A percentile compares a stretch with the other conserved stretches of the same genome.
These are phyloP conservation scores for Fomitopsis pinicola DNA, from an alignment of 1,284 basidiomycete genomes.

Conservation along the genomic window DNA sequence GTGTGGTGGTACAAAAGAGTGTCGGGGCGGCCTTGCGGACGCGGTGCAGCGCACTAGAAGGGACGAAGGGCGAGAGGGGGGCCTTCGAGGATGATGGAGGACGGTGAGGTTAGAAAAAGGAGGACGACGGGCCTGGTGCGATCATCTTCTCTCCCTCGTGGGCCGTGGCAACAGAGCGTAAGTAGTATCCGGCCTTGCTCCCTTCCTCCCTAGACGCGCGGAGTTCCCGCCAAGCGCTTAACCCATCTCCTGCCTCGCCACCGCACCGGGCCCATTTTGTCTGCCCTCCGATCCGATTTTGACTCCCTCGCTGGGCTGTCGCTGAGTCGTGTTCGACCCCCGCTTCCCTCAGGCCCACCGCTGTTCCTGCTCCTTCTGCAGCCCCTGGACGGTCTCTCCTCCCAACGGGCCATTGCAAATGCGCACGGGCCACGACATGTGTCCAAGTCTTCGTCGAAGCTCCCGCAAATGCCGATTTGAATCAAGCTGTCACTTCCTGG, in stretches of 20 bases:
- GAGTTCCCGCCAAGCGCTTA: background rate
- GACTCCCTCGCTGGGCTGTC: background rate
- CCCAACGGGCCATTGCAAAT: background rate
- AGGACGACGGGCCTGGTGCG: background rate
- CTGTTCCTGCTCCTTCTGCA: background rate
- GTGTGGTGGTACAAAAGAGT: slow-evolving; percentile 1
- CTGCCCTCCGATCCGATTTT: background rate
- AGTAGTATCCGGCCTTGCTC: background rate
- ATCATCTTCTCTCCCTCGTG: background rate
- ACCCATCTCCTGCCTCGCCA: too few relatives aligned
- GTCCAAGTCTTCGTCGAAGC: background rate
- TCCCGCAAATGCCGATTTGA: background rate
- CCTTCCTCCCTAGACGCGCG: background rate
- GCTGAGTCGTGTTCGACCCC: background rate
- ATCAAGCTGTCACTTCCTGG: background rate
- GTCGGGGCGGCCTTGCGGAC: background rate
- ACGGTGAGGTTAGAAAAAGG: background rate
- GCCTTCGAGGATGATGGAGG: background rate
- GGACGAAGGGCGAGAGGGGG: background rate
- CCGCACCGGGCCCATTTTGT: background rate
- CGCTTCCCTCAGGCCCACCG: background rate
- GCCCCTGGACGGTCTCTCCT: background rate
- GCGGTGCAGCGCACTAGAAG: background rate
- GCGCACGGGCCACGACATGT: background rate
- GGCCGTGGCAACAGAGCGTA: background rate